phyloP scores from a whole-genome alignment of 352 stramenopile genomes.

The Pythium diclinum region DNA sequence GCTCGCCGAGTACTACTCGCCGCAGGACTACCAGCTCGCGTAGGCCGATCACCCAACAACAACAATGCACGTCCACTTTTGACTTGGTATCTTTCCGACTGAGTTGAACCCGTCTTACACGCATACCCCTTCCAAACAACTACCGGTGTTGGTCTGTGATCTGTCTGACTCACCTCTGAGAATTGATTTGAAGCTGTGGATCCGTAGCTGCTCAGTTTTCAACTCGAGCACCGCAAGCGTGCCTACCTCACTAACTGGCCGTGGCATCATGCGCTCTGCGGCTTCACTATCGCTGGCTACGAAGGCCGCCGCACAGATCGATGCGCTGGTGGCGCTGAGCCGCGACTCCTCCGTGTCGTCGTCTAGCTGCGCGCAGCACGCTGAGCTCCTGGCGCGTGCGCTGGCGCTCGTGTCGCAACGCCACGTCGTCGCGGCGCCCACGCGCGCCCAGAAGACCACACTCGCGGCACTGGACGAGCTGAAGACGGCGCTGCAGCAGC shows the following conservation, averaged over 20 bases:
- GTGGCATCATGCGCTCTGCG: conserved; percentile 17
- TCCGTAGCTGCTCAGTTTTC: neutral
- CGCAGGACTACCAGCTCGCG: conserved; percentile 91
- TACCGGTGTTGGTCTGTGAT: neutral
- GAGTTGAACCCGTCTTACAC: neutral
- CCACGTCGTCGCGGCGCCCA: conserved; percentile 20
- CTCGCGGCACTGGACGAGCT: conserved; percentile 43
- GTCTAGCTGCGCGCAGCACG: conserved; percentile 15
- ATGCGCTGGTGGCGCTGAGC: conserved; percentile 26
- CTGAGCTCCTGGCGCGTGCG: conserved; percentile 27
- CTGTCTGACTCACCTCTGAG: neutral
- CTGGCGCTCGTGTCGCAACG: conserved; percentile 24
- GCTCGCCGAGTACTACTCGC: conserved; percentile 98
- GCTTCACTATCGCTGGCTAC: conserved; percentile 19
- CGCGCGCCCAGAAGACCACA: conserved; percentile 15
- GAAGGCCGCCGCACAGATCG: conserved; percentile 19
- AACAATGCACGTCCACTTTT: neutral
- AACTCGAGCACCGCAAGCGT: neutral
- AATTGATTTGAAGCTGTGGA: conserved; percentile 3
- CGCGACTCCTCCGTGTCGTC: conserved; percentile 16
- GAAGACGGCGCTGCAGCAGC: conserved; percentile 23
- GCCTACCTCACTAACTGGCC: neutral
- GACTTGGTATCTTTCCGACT: neutral
- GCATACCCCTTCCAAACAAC: neutral
- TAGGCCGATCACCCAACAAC: conserved; percentile 29